Conservation (phyloP, 1,284 basidiomycete species). For the Heterobasidion irregulare region DNA sequence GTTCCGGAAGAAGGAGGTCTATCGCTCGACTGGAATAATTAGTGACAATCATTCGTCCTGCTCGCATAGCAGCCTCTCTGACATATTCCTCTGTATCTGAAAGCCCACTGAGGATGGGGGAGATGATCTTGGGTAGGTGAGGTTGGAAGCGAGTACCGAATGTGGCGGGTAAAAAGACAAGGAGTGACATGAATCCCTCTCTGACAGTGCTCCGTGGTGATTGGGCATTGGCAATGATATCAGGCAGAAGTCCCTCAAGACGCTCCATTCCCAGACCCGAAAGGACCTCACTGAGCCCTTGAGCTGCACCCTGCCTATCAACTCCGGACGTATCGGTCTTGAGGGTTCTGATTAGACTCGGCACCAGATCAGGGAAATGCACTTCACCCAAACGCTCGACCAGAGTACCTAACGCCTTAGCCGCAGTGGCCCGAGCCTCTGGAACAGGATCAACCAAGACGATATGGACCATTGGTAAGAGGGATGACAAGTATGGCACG, state of each 20-base stretch:
- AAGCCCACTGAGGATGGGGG: slow-evolving; percentile 88
- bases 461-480: slow-evolving; percentile 87
- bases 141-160: slow-evolving; percentile 96
- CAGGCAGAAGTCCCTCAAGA: slow-evolving; percentile 89
- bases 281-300: slow-evolving; percentile 94
- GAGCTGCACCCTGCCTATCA: slow-evolving; percentile 95
- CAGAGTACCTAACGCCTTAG: slow-evolving; percentile 94
- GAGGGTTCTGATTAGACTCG: slow-evolving; percentile 82
- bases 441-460: slow-evolving; percentile 95
- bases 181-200: slow-evolving; percentile 97
- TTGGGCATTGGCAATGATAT: slow-evolving; percentile 88
- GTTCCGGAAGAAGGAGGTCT: slow-evolving; percentile 89
- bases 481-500: slow-evolving; percentile 85
- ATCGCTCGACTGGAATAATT: slow-evolving; percentile 93
- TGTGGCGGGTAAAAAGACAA: slow-evolving; percentile 94
- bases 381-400: slow-evolving; percentile 94
- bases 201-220: slow-evolving; percentile 88
- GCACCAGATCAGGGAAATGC: slow-evolving; percentile 94
- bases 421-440: slow-evolving; percentile 94
- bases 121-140: slow-evolving; percentile 90
- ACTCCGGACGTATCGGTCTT: slow-evolving; percentile 94
- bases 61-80: slow-evolving; percentile 94
- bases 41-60: slow-evolving; percentile 97
- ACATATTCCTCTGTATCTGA: slow-evolving; percentile 94
- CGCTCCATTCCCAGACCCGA: slow-evolving; percentile 96